phyloP scores from a whole-genome alignment of 2,329 filamentous ascomycete genomes.

The Sporothrix dimorphospora region DNA sequence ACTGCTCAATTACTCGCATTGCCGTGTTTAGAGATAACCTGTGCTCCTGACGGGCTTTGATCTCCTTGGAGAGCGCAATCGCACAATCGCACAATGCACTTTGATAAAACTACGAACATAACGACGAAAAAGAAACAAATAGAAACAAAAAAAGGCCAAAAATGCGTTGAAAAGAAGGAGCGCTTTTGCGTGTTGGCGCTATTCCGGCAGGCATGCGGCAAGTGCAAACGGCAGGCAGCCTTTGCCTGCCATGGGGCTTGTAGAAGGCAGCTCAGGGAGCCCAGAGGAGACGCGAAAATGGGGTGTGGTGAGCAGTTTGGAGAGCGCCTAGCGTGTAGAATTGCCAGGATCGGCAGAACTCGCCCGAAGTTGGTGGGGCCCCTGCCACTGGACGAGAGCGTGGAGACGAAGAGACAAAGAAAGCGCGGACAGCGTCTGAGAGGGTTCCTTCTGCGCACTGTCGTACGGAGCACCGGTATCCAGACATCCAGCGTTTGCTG shows the following conservation, averaged over 20 bases:
- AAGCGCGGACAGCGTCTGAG: background rate
- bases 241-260: background rate
- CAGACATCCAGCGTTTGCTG: background rate
- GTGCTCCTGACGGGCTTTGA: background rate
- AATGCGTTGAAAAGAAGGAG: background rate
- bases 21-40: background rate
- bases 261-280: background rate
- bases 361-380: slow-evolving; percentile 27
- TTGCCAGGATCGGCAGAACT: slow-evolving; percentile 31
- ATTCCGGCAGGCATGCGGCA: slow-evolving; percentile 12
- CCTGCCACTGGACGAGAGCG: background rate
- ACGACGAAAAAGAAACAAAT: background rate
- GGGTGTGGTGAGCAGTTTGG: slow-evolving; percentile 17
- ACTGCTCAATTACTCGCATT: background rate
- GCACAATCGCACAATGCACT: background rate
- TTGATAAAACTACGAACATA: background rate
- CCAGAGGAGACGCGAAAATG: slow-evolving; percentile 5
- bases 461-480: background rate
- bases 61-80: background rate
- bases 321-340: background rate
- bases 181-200: background rate
- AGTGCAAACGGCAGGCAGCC: background rate
- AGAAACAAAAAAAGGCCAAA: background rate
- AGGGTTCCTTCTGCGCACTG: background rate
- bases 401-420: background rate